phyloP scores from a whole-genome alignment of 345 rosid genomes.

The Citrus australasica region DNA sequence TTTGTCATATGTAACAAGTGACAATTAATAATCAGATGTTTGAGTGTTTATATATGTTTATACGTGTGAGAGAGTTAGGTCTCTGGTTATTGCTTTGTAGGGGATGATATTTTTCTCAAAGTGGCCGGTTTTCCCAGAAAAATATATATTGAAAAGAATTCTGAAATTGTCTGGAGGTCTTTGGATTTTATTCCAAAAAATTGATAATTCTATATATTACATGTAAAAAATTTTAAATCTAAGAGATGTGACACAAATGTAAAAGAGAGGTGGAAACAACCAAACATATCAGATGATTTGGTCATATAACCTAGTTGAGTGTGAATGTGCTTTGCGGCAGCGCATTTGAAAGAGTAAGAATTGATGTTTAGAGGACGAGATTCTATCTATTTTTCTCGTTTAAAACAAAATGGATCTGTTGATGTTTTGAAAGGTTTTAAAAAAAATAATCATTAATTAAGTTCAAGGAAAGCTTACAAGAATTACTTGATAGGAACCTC shows the following conservation, averaged over 20 bases:
- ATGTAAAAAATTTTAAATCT: constrained; percentile 1
- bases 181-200: constrained; percentile 1
- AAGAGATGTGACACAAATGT: not conserved
- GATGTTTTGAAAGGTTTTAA: not conserved
- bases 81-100: not conserved
- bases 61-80: constrained; percentile 6
- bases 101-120: not conserved
- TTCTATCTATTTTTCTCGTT: too few relatives aligned
- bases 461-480: constrained; percentile 20
- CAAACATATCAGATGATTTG: not conserved
- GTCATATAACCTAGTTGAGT: too few relatives aligned
- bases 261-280: not conserved
- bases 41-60: not conserved
- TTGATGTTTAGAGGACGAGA: too few relatives aligned
- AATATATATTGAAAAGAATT: not conserved
- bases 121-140: not conserved
- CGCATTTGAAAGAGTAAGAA: too few relatives aligned
- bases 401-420: not conserved
- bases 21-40: constrained; percentile 15
- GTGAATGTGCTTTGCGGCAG: too few relatives aligned
- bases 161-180: not conserved
- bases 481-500: constrained; percentile 13
- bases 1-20: not conserved
- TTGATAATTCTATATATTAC: not conserved
- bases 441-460: not conserved